Conservation (phyloP, 1,284 basidiomycete species). For the Trichosporon ovoides region DNA sequence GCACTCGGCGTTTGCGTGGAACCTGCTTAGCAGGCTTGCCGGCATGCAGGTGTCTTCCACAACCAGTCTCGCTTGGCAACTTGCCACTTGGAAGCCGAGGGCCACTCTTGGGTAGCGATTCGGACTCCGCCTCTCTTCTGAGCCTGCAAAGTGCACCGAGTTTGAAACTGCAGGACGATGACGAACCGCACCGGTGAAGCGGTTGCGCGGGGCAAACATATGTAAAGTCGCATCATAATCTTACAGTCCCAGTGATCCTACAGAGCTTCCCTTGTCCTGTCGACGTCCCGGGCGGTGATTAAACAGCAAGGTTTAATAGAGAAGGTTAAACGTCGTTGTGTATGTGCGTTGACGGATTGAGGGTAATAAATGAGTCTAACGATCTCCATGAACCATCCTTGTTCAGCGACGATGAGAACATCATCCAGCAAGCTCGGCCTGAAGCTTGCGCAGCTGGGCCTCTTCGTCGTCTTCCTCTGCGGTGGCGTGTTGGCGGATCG, state of each 20-base stretch:
- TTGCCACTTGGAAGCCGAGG: too few species aligned
- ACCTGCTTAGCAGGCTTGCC: too few species aligned
- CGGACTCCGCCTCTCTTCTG: not conserved
- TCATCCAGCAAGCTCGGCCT: slow-evolving; percentile 68
- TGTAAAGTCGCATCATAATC: slow-evolving; percentile 3
- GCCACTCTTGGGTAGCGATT: too few species aligned
- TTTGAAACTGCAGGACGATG: too few species aligned
- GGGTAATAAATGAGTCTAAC: slow-evolving; percentile 4
- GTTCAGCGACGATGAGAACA: not conserved
- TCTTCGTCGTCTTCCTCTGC: slow-evolving; percentile 85
- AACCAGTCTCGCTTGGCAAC: too few species aligned
- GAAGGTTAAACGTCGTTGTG: not conserved
- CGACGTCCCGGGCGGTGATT: slow-evolving; percentile 1
- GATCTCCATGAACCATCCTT: not conserved
- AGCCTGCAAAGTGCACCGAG: too few species aligned
- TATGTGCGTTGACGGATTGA: not conserved
- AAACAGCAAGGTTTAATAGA: not conserved
- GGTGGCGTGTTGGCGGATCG: slow-evolving; percentile 1
- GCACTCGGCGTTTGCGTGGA: too few species aligned
- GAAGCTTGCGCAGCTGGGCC: slow-evolving; percentile 81
- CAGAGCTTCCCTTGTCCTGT: slow-evolving; percentile 1
- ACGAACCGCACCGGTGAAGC: not conserved
- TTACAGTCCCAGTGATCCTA: slow-evolving; percentile 5
- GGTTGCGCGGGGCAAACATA: not conserved
- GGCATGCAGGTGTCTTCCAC: too few species aligned